These are phyloP conservation scores for Fusarium napiforme DNA, from an alignment of 2,329 filamentous ascomycete species.

Conservation along the genomic window DNA sequence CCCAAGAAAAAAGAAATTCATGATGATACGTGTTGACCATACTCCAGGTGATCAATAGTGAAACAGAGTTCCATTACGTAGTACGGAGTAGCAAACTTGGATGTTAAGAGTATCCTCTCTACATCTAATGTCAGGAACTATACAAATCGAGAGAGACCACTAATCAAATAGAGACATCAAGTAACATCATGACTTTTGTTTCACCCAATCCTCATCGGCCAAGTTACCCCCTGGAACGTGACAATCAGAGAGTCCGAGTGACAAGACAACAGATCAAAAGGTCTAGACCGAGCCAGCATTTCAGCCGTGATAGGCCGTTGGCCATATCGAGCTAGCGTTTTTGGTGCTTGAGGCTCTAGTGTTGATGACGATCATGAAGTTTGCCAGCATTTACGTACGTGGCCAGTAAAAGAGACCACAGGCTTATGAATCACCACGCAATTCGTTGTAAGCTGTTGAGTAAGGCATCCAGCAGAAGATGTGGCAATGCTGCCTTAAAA, in stretches of 20 bases:
- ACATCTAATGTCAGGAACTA: background rate
- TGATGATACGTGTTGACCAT: conserved; percentile 11
- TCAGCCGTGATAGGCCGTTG: background rate
- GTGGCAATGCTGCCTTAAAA: conserved; percentile 11
- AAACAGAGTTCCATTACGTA: background rate
- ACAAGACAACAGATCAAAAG: background rate
- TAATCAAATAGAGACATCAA: background rate
- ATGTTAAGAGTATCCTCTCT: background rate
- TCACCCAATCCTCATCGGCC: background rate
- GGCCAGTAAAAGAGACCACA: conserved; percentile 1
- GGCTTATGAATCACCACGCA: conserved; percentile 25
- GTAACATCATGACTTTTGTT: background rate
- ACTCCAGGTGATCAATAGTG: background rate
- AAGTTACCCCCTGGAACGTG: conserved; percentile 11
- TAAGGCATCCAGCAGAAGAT: background rate
- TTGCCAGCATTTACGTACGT: conserved; percentile 19
- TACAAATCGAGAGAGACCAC: background rate
- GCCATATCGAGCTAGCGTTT: conserved; percentile 25
- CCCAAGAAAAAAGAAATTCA: conserved; percentile 27
- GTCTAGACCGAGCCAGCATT: conserved; percentile 14
- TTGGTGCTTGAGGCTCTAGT: conserved; percentile 30
- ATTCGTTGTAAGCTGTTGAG: background rate
- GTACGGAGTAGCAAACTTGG: background rate
- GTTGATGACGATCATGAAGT: conserved; percentile 38
- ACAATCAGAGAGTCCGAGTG: conserved; percentile 1